Conservation (phyloP, 371 early-diverging fungal genomes). For the Syncephalastrum contaminatum region DNA sequence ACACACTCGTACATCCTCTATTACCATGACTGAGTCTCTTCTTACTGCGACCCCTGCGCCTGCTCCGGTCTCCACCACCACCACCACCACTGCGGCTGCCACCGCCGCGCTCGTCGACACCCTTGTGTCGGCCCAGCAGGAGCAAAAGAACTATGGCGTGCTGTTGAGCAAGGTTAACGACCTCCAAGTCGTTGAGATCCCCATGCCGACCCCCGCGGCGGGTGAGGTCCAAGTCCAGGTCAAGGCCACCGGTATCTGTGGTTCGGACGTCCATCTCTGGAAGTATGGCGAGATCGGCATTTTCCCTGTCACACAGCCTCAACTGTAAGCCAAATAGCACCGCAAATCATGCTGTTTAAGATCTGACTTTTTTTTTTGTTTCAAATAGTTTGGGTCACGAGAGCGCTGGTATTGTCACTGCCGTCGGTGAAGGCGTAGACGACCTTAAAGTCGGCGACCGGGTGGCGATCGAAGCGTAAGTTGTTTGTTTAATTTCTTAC, state of each 20-base stretch:
- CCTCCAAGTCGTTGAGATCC: conserved; percentile 37
- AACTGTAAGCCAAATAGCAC: conserved; percentile 13
- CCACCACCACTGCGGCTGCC: too few relatives aligned
- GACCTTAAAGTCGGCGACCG: conserved; percentile 27
- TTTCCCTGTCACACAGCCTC: conserved; percentile 35
- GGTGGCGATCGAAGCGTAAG: conserved; percentile 43
- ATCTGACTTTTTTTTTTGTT: neutral
- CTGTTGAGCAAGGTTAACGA: conserved; percentile 36
- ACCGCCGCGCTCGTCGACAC: too few relatives aligned
- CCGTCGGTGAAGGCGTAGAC: conserved; percentile 38
- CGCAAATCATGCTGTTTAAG: conserved; percentile 12
- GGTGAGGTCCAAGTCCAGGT: conserved; percentile 40
- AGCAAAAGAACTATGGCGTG: conserved; percentile 29
- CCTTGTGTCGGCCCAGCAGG: neutral
- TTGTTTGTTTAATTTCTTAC: neutral
- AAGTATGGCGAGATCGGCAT: conserved; percentile 48
- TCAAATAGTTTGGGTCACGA: conserved; percentile 39
- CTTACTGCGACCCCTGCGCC: too few relatives aligned
- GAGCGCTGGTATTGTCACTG: conserved; percentile 43
- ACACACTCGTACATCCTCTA: too few relatives aligned
- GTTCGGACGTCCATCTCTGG: conserved; percentile 45
- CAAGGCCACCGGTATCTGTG: conserved; percentile 45
- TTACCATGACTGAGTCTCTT: too few relatives aligned
- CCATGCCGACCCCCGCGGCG: conserved; percentile 30
- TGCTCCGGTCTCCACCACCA: too few relatives aligned